Evolutionary conservation across 768 basidiomycete species (phyloP), one percentile per base, ranked within the genome.

Genomic region (Tephrocybe rancida): DNA sequence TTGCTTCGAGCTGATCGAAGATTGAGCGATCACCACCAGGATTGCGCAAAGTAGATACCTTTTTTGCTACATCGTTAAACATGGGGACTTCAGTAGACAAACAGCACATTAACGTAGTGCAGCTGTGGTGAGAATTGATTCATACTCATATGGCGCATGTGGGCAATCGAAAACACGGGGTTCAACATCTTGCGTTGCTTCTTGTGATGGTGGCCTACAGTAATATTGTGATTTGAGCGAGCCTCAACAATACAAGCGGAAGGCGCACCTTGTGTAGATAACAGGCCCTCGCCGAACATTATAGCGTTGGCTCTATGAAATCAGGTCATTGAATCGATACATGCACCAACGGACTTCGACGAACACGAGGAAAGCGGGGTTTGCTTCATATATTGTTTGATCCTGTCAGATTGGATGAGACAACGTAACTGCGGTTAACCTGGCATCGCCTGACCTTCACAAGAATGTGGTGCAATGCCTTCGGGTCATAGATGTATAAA

Each of bases 111-210:
- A 55, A 22, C 18, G 5, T 29, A 21, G 14, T 38, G n/a, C n/a
- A 39, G 16, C 14, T 21, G n/a, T 3, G 8, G 21, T 3, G 13
- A 55, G 9, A 18, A 2, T 38, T 25, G 19, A 37, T 26, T 10
- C 55, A 22, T 50, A 59, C 55, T 50, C 61, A 62, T 57, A 16
- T 52, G 24, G 24, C 58, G 55, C 58, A 62, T 59, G 42, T 62
- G 61, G 14, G 44, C 43, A 8, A 47, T 57, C 2, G 61, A 62
- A 50, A 62, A 62, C 11, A 62, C 58, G 3, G 61, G 61, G 25
- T 62, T 62, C 19, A 57, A 37, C 61, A 60, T 55, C 37, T 60
- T 62, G 5, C 58, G 44, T 27, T 62, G 58, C 34, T 48, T 62
- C 29, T 51, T 56, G 44, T 62, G 14, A 34, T 41, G 5, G 50